Evolutionary conservation across 2,329 filamentous ascomycete genomes (phyloP).

Genomic region (Bipolaris zeicola): DNA sequence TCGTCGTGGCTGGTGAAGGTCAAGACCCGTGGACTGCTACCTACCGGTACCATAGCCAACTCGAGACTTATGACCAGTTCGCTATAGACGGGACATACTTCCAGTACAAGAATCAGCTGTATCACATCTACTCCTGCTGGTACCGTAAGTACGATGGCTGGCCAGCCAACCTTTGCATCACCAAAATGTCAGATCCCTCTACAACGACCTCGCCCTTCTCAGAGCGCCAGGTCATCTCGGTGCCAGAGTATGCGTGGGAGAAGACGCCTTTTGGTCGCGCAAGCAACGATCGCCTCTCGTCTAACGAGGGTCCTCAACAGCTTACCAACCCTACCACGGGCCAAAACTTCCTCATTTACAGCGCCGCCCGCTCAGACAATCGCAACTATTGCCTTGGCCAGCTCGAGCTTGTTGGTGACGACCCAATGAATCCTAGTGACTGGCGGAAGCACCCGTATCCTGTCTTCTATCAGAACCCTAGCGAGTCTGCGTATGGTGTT

Average conservation of each 20-base stretch:
- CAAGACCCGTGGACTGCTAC: slow-evolving; percentile 54
- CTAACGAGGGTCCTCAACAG: slow-evolving; percentile 59
- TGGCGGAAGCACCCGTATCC: slow-evolving; percentile 55
- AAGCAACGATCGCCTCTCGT: slow-evolving; percentile 54
- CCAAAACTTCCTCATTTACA: slow-evolving; percentile 58
- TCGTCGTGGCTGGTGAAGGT: slow-evolving; percentile 53
- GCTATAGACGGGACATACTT: slow-evolving; percentile 62
- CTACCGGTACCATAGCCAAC: slow-evolving; percentile 54
- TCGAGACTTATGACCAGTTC: slow-evolving; percentile 60
- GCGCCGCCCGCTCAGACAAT: slow-evolving; percentile 58
- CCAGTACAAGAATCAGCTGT: slow-evolving; percentile 46
- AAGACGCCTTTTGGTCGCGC: slow-evolving; percentile 58
- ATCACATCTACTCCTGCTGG: slow-evolving; percentile 51
- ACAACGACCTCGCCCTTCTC: slow-evolving; percentile 54
- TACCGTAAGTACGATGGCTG: slow-evolving; percentile 54
- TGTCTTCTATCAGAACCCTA: slow-evolving; percentile 58
- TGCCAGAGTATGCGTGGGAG: slow-evolving; percentile 57
- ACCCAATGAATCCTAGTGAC: slow-evolving; percentile 56
- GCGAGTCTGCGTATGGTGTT: slow-evolving; percentile 54
- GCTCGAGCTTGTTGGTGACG: slow-evolving; percentile 55
- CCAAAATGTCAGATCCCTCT: slow-evolving; percentile 56
- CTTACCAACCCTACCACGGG: slow-evolving; percentile 55
- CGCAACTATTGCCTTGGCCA: slow-evolving; percentile 60
- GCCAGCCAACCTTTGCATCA: slow-evolving; percentile 60
- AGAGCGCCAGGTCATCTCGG: slow-evolving; percentile 55